Evolutionary conservation across 495 filamentous ascomycete genomes (phyloP), one percentile per base, ranked within the genome.

Genomic region (Talaromyces proteolyticus): DNA sequence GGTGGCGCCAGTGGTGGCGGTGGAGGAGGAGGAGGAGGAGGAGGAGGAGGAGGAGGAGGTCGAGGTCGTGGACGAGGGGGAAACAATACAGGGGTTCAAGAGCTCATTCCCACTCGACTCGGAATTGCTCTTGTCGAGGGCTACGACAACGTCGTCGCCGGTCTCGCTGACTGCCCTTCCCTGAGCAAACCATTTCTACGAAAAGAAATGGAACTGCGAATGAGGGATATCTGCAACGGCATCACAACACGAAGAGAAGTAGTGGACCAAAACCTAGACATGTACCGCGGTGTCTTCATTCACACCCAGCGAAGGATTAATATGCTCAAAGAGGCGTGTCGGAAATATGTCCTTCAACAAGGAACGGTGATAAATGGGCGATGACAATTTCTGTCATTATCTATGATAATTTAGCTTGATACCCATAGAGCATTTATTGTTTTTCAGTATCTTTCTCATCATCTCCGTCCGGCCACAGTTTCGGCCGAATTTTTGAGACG

Each of bases 221-320:
- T 98, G 91, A 89, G 89, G 59, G 87, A 87, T 48, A 95, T 98
- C 43, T 96, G 93, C 66, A 89, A 88, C 47, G 94, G 94, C n/a
- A 78, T 76, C 16, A 84, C 81, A 49, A 84, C 83, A 11, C 82
- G 81, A 38, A 77, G 78, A 29, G 80, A 81, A 20, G 85, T 97
- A 19, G 79, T 97, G 22, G 73, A 82, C 42, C 80, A 92, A 63
- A 94, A 83, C 57, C 64, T 98, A 37, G 79, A 84, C 46, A 86
- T 88, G 74, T 98, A 96, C 61, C 78, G 85, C 41, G 82, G 85
- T 17, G 87, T 95, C 12, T 97, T 89, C 60, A 73, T 86, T 49
- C 82, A 87, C 57, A 88, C 88, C 1, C 76, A 80, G 49, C 78
- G 82, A 57, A 82, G 87, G 57, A 79, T 93, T 23, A 76, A 79